phyloP scores from a whole-genome alignment of 2,329 filamentous ascomycete species.

The Pestalotiopsis sp. region DNA sequence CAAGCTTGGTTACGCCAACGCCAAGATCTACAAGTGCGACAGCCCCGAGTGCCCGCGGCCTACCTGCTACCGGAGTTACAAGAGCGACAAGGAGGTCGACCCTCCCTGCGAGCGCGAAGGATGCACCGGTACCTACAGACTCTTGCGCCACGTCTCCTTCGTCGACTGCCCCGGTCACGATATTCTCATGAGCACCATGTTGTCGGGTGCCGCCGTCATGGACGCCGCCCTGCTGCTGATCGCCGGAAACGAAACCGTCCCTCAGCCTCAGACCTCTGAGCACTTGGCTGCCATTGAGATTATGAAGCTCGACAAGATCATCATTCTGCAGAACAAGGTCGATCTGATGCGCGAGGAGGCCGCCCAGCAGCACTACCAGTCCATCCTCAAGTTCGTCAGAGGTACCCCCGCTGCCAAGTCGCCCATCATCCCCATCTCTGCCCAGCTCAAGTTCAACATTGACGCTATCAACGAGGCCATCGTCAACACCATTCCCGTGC shows the following conservation, averaged over 20 bases:
- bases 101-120: constrained; percentile 94
- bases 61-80: constrained; percentile 94
- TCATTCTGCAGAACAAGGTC: constrained; percentile 99
- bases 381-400: constrained; percentile 97
- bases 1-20: constrained; percentile 99
- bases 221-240: constrained; percentile 95
- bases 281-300: constrained; percentile 99
- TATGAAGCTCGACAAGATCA: constrained; percentile 99
- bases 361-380: constrained; percentile 91
- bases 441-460: constrained; percentile 99
- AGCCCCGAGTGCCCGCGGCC: constrained; percentile 88
- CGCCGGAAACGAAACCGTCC: constrained; percentile 97
- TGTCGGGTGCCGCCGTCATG: constrained; percentile 99
- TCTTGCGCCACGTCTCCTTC: constrained; percentile 92
- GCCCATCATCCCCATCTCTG: constrained; percentile 94
- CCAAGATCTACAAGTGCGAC: constrained; percentile 99
- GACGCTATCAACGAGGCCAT: constrained; percentile 97
- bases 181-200: constrained; percentile 99
- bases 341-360: constrained; percentile 97
- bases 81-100: constrained; percentile 98
- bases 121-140: constrained; percentile 82
- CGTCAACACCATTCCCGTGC: constrained; percentile 92
- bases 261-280: constrained; percentile 97
- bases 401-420: constrained; percentile 94
- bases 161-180: constrained; percentile 99